A percentile compares a stretch with the other conserved stretches of the same genome.
phyloP scores from a whole-genome alignment of 2,329 filamentous ascomycete species.

The Ilyonectria sp. region DNA sequence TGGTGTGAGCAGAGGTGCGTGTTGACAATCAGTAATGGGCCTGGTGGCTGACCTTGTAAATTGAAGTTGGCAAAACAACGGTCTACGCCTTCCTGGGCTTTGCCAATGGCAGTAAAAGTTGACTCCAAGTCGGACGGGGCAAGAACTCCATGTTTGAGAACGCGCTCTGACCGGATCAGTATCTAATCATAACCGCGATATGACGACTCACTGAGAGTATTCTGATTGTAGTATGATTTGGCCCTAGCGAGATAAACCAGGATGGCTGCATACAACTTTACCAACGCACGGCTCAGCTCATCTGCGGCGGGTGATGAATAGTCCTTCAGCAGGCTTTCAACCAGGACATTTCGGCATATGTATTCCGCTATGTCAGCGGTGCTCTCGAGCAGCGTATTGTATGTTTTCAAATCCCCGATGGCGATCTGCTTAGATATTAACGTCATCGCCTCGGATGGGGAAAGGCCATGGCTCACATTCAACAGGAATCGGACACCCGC shows the following conservation, averaged over 20 bases:
- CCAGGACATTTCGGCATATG: background rate
- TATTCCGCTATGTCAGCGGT: background rate
- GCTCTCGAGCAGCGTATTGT: background rate
- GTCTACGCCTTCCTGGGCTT: background rate
- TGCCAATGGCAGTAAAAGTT: conserved; percentile 4
- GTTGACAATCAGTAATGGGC: too few species aligned
- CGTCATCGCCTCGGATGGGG: background rate
- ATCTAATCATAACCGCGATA: background rate
- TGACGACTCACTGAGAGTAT: background rate
- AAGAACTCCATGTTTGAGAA: conserved; percentile 1
- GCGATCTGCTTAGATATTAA: background rate
- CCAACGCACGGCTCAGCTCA: background rate
- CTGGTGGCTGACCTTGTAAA: conserved; percentile 3
- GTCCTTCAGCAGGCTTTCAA: background rate
- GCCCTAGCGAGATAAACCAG: conserved; percentile 1
- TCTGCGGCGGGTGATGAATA: background rate
- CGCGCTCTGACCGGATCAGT: background rate
- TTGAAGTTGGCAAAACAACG: background rate
- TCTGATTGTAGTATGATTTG: background rate
- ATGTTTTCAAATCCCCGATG: background rate
- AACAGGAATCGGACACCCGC: background rate
- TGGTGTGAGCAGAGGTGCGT: background rate
- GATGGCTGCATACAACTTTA: background rate
- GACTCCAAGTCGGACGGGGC: conserved; percentile 15
- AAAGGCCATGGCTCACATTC: background rate